Base-by-base conservation (phyloP, 2,329 filamentous ascomycete species). In the Lasiodiplodia sp. region DNA sequence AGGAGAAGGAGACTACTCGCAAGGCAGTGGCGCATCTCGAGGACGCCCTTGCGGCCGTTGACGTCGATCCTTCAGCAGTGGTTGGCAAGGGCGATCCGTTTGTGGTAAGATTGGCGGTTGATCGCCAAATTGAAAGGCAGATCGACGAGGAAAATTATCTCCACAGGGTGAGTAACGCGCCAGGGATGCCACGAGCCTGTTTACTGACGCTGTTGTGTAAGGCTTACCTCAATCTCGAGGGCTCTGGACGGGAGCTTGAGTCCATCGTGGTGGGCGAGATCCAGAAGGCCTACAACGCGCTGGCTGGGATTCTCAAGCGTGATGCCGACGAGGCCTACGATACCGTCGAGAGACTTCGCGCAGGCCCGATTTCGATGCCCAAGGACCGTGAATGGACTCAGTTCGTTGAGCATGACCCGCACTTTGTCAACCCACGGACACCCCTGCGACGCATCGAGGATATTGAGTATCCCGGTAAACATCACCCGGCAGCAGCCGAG, bases 61-160 rank as follows among this genome's bases (percentile, higher is more conserved):
- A 97, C 76, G 83, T 91, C 18, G 94, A 97, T 77, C 86, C 92
- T 1, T 86, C 91, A 2, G 81, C 87, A 60, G 91, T 91, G 1
- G 91, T 89, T 6, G 94, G 94, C 71, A 97, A 96, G 81, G 92
- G 93, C 70, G 96, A 98, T 77, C 96, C 96, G 1, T 98, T 95
- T 77, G 87, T 99, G 31, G 85, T 98, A 68, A 91, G 92, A 69
- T 82, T 98, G 60, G 88, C 88, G 23, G 95, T 97, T 7, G 96
- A 99, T 77, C 89, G 92, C 68, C 94, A 97, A 79, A 86, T 99
- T 34, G 94, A 97, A 80, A 91, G 89, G 75, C 96, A 98, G 80
- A 89, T 99, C 68, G 92, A 97, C 73, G 96, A 99, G 79, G 96
- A 99, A 78, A 98, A 98, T 77, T 99, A 99, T 76, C 82, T 99